Evolutionary conservation across 2,329 filamentous ascomycete species (phyloP).

Genomic region (Cladophialophora chaetospira): DNA sequence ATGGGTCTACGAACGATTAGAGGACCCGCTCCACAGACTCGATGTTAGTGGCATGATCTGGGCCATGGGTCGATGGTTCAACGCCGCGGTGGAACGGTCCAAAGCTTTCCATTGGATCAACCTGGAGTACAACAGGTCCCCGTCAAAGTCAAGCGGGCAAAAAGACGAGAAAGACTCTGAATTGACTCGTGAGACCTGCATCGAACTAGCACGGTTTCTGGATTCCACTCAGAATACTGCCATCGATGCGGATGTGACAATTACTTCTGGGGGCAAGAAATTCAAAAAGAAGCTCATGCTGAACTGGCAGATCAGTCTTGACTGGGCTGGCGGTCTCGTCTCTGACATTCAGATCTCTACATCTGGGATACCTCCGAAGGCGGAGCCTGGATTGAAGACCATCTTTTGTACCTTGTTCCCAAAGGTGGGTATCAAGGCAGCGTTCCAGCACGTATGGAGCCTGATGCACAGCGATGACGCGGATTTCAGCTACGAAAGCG

Average conservation of each 20-base stretch:
- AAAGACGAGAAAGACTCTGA: conserved; percentile 1
- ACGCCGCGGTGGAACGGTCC: conserved; percentile 28
- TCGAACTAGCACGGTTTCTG: conserved; percentile 24
- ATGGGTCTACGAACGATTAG: conserved; percentile 28
- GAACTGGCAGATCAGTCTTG: conserved; percentile 26
- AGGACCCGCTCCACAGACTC: conserved; percentile 22
- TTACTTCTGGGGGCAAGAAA: conserved; percentile 6
- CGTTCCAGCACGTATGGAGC: conserved; percentile 24
- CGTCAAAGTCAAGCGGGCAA: not conserved
- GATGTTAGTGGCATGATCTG: conserved; percentile 30
- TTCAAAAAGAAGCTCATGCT: conserved; percentile 26
- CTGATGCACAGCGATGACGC: conserved; percentile 19
- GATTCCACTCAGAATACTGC: conserved; percentile 15
- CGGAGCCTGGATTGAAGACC: conserved; percentile 18
- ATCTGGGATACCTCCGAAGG: conserved; percentile 21
- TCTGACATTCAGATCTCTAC: conserved; percentile 21
- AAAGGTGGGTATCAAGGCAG: conserved; percentile 19
- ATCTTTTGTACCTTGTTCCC: conserved; percentile 27
- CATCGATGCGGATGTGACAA: not conserved
- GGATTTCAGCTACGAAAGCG: not conserved
- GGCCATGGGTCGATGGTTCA: conserved; percentile 32
- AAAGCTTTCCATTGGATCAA: conserved; percentile 26
- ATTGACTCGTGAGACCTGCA: conserved; percentile 9
- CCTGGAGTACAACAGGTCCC: conserved; percentile 8
- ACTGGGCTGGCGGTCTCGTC: conserved; percentile 26